Evolutionary conservation across 1,284 basidiomycete species (phyloP), one percentile per base, ranked within the genome.

Genomic region (Cryptococcus deneoformans): DNA sequence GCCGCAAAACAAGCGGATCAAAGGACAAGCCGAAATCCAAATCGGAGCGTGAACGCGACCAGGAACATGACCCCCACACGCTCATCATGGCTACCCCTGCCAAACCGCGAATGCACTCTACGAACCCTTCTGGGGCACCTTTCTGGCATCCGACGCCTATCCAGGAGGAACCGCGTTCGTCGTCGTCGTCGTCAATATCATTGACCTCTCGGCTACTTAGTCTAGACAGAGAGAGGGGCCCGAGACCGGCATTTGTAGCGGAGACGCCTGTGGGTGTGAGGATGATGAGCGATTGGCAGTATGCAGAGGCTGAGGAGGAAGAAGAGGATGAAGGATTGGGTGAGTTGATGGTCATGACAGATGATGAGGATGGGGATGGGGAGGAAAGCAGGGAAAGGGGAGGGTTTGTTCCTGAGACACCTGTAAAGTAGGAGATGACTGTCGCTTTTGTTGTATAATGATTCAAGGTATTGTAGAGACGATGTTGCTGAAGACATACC

Each of bases 341-440:
- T 1, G 72, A 66, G 6, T 53, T 73, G 20, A 73, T 74, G 73
- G 72, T 73, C 42, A 68, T 69, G 64, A 76, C 73, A 5, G 73
- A 76, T 57, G 73, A 76, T 55, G 73, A 74, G 39, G 71, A 71
- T 59, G 66, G 64, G 8, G 64, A 59, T 5, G 49, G 9, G 29
- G 36, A 48, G 11, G 54, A 46, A 35, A 58, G 48, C 16, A 29
- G 16, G 24, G 39, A 16, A n/a, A 20, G 34, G 20, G 16, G 24
- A 46, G 47, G 36, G 6, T 50, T 54, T 50, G 55, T 70, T 2
- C 65, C 66, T 20, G 69, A 71, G 50, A 71, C 70, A 7, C 68
- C 70, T 48, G 58, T 57, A 35, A 56, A 58, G 50, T 63, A 48
- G 58, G 34, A 10, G 5, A 42, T 20, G 11, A 42, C 40, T 12